Conservation (phyloP, 495 filamentous ascomycete genomes). For the Xylaria acuta region DNA sequence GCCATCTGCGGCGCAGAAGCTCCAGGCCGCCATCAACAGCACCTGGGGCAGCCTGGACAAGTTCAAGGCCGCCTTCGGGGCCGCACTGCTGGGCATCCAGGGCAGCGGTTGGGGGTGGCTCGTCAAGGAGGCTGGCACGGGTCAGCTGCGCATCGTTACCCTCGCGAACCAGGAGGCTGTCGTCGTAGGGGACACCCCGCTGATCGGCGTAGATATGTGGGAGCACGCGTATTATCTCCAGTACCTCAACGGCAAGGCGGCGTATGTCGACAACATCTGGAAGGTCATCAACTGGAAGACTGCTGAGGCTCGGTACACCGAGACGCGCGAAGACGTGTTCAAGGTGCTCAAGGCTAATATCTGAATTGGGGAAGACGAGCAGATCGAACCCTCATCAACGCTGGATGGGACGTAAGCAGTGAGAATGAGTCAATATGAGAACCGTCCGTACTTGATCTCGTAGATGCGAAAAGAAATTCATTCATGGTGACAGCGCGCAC, state of each 20-base stretch:
- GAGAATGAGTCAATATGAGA: not conserved
- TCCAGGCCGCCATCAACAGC: constrained; percentile 68
- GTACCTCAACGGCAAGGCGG: constrained; percentile 98
- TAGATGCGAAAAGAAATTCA: not conserved
- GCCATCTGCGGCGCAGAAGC: constrained; percentile 61
- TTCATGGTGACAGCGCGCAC: not conserved
- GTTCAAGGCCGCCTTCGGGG: constrained; percentile 79
- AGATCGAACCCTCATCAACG: not conserved
- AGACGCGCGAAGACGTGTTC: constrained; percentile 45
- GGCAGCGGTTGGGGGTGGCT: constrained; percentile 85
- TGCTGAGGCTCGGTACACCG: constrained; percentile 79
- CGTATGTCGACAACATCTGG: constrained; percentile 97
- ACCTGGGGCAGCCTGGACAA: constrained; percentile 69
- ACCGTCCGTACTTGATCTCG: not conserved
- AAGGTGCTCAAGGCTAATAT: constrained; percentile 43
- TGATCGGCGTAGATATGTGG: constrained; percentile 97
- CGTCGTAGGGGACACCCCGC: constrained; percentile 80
- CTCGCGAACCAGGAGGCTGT: constrained; percentile 95
- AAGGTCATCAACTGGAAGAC: constrained; percentile 98
- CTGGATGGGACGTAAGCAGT: not conserved
- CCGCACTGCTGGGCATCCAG: constrained; percentile 64
- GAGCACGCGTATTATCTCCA: constrained; percentile 78
- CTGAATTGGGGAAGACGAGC: constrained; percentile 13
- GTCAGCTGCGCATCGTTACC: constrained; percentile 73
- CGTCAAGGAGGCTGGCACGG: constrained; percentile 82